Base-by-base conservation (phyloP, 305 asterid genomes). In the Fraxinus sp. region DNA sequence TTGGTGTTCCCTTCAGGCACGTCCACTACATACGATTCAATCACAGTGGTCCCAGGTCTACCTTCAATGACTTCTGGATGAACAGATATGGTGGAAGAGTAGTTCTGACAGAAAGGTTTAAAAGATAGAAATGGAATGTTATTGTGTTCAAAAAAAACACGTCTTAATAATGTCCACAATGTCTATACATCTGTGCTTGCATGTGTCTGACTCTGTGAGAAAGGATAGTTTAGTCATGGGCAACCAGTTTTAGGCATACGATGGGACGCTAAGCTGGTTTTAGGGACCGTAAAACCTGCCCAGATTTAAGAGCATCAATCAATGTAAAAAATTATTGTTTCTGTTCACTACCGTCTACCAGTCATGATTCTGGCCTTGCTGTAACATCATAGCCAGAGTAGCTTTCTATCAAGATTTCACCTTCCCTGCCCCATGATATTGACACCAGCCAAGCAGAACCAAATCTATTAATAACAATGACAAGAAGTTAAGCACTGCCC, bases 1-100 rank as follows among this genome's bases (percentile, higher is more conserved):
- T 89, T 90, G 64, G 97, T 94, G 91, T 94, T 94, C 33, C 94
- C 97, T 86, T 92, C 91, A 30, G 98, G 96, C 82, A 91, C 96
- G 78, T 94, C 97, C 83, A 92, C 97, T 75, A 92, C 94, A 80
- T 90, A 94, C 1, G 98, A 92, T 83, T 94, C 97, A 5, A 94
- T 88, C 44, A 92, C 98, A 84, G 86, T 13, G 35, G 95, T 90
- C 79, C 96, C 94, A 26, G 91, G 89, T 83, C 94, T 89, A 83
- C 93, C 98, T 75, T 91, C 97, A 39, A 88, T 90, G 71, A 88
- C 93, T 90, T 91, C 97, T 1, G 97, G 91, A 83, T 94, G 97
- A 64, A 94, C 92, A 36, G 98, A 90, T 26, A 90, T 88, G 30
- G 83, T 85, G 11, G 97, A 94, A 41, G 97, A 89, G 85, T 94